Evolutionary conservation across 2,329 filamentous ascomycete genomes (phyloP).

Genomic region (Aureobasidium vineae): DNA sequence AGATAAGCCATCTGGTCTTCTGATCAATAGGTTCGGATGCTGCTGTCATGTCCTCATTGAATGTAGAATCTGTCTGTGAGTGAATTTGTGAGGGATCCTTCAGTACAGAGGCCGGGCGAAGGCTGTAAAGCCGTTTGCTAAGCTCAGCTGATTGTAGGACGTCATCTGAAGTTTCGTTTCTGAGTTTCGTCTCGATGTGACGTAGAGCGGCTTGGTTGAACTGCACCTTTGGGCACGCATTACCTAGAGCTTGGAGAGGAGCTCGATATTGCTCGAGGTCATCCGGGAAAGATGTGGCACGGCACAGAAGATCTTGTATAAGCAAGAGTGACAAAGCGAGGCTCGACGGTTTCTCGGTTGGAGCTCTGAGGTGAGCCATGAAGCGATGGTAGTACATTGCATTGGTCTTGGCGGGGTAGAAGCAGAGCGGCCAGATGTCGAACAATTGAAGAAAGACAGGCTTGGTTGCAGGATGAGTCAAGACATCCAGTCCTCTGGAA

Average conservation of each 20-base stretch:
- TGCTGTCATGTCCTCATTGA: neutral
- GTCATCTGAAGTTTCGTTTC: neutral
- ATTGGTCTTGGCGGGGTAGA: neutral
- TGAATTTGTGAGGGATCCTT: neutral
- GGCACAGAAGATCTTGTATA: conserved; percentile 8
- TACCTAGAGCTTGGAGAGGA: neutral
- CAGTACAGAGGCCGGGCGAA: neutral
- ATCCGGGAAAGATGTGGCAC: neutral
- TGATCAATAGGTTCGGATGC: neutral
- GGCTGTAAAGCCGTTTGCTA: neutral
- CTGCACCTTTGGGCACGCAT: neutral
- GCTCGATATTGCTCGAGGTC: conserved; percentile 5
- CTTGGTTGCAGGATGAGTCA: conserved; percentile 5
- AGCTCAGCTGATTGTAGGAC: neutral
- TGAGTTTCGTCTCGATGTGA: neutral
- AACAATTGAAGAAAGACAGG: conserved; percentile 1
- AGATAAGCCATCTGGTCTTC: neutral
- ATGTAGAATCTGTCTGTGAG: neutral
- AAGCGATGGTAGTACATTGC: neutral
- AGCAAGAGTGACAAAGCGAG: conserved; percentile 1
- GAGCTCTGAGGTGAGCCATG: neutral
- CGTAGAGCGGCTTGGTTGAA: neutral
- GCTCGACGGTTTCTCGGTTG: neutral
- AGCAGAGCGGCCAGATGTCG: neutral
- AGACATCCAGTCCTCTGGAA: neutral